These are phyloP conservation scores for Allium cepa DNA, from an alignment of 106 monocot genomes.

Conservation along the genomic window DNA sequence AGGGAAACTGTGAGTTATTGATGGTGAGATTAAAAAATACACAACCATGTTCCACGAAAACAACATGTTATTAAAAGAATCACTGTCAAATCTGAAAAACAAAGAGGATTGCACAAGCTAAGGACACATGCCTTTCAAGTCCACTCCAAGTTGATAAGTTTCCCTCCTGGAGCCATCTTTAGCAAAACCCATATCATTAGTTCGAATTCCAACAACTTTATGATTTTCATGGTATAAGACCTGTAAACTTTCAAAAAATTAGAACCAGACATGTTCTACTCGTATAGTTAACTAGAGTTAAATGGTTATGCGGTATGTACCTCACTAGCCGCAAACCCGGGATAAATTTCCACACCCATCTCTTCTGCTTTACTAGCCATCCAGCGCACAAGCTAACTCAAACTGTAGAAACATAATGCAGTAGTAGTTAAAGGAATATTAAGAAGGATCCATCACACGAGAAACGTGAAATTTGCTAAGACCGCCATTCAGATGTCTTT, in stretches of 20 bases:
- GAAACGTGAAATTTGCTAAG: too few relatives aligned
- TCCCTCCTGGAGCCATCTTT: constrained; percentile 94
- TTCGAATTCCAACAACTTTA: constrained; percentile 79
- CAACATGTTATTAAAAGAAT: too few relatives aligned
- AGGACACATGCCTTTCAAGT: constrained; percentile 63
- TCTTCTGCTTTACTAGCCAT: constrained; percentile 94
- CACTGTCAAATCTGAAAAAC: too few relatives aligned
- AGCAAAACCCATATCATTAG: constrained; percentile 94
- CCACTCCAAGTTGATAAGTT: constrained; percentile 89
- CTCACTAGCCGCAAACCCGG: constrained; percentile 99
- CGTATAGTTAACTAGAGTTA: not conserved
- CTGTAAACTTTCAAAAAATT: constrained; percentile 49
- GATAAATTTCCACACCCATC: constrained; percentile 95
- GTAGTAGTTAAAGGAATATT: too few relatives aligned
- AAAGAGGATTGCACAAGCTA: too few relatives aligned
- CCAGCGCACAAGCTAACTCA: constrained; percentile 93
- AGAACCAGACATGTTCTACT: constrained; percentile 8
- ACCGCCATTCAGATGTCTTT: too few relatives aligned
- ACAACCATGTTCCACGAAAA: too few relatives aligned
- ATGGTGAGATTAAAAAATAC: too few relatives aligned
- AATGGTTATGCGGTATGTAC: constrained; percentile 17
- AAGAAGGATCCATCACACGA: too few relatives aligned
- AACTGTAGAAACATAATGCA: constrained; percentile 30
- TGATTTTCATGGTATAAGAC: constrained; percentile 79
- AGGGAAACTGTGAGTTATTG: too few relatives aligned